Evolutionary conservation across 2,329 filamentous ascomycete genomes (phyloP).

Genomic region (Penicillium hordei): DNA sequence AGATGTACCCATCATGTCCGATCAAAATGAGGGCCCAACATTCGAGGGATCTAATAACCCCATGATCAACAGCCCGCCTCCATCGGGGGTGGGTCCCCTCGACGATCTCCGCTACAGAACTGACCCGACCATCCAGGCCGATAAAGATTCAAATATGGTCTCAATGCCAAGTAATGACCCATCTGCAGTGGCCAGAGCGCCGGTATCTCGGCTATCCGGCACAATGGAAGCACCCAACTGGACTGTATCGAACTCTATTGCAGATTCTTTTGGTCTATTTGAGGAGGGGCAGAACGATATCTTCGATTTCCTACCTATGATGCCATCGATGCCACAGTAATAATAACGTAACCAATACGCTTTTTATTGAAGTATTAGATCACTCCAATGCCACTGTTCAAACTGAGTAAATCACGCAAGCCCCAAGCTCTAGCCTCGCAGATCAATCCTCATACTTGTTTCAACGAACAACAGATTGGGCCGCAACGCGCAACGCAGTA

Average conservation of each 20-base stretch:
- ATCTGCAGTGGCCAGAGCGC: slow-evolving; percentile 22
- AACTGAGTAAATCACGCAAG: background rate
- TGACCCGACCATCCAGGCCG: slow-evolving; percentile 18
- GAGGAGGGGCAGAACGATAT: slow-evolving; percentile 40
- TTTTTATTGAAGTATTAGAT: background rate
- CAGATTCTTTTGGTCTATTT: slow-evolving; percentile 39
- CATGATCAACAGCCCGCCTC: slow-evolving; percentile 20
- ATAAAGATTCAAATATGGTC: slow-evolving; percentile 20
- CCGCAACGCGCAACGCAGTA: slow-evolving; percentile 15
- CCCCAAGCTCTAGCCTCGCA: slow-evolving; percentile 2
- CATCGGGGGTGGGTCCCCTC: slow-evolving; percentile 15
- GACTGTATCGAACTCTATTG: slow-evolving; percentile 38
- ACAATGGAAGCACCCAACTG: slow-evolving; percentile 38
- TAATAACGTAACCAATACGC: background rate
- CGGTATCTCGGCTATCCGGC: slow-evolving; percentile 27
- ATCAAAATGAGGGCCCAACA: slow-evolving; percentile 17
- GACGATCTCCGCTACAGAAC: slow-evolving; percentile 24
- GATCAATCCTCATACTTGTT: background rate
- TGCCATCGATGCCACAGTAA: slow-evolving; percentile 32
- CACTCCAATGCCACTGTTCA: background rate
- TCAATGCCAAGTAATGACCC: slow-evolving; percentile 22
- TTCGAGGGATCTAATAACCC: slow-evolving; percentile 18
- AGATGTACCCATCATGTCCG: slow-evolving; percentile 17
- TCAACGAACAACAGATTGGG: slow-evolving; percentile 11
- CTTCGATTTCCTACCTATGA: slow-evolving; percentile 39